Evolutionary conservation across 2,329 filamentous ascomycete species (phyloP), one percentile per base, ranked within the genome.

Genomic region (Penicillium paneum): DNA sequence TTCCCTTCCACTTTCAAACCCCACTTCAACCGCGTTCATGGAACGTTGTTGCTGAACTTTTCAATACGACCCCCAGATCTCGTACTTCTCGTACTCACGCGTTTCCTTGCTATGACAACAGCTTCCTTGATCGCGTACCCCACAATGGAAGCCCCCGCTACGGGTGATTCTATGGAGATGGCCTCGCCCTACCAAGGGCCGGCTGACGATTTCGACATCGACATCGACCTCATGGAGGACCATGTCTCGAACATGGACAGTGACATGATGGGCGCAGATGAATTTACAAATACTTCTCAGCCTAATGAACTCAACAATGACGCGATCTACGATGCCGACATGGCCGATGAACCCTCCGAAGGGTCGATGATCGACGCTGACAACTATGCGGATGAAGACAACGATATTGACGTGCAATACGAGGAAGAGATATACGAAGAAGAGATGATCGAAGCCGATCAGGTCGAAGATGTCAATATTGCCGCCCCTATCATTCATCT

Each of bases 181-280:
- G 68, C 69, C 11, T 73, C 71, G 38, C 72, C 72, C 31, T 73
- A 73, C 39, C 65, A 73, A 29, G 71, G 70, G 4, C 70, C 73
- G 50, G 75, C 75, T 46, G 80, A 82, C 62, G 77, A 77, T 75
- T 86, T 64, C 75, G 81, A 64, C 75, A 83, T 87, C 56, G 83
- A 87, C 60, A 76, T 86, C 56, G 83, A 84, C 60, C 67, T 79
- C 56, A 72, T 75, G 64, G 69, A 86, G 55, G 81, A 84, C 61
- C 80, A 84, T 60, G 76, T 78, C 54, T 82, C 84, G 49, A 74
- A 83, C 45, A 79, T 83, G 61, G 84, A 87, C 60, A 73, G 74
- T 52, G 70, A 71, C 41, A 71, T 75, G 66, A 74, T 73, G 54
- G 73, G 75, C 38, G 67, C 69, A 42, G 69, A 78, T 61, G 67